Base-by-base conservation (phyloP, 257 asterid genomes). In the Solanum microdontum region DNA sequence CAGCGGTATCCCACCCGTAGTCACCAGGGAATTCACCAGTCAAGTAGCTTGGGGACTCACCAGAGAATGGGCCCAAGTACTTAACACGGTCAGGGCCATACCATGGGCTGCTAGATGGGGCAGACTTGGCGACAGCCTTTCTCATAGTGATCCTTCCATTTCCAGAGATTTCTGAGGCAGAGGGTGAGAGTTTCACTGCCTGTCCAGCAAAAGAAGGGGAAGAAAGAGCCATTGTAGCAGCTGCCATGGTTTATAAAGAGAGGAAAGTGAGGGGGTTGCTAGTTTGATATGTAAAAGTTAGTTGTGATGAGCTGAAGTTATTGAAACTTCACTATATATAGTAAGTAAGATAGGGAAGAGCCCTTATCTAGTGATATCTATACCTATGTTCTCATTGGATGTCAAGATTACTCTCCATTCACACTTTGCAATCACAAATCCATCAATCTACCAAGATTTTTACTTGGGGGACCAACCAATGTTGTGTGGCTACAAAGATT, bases 1-100 rank as follows among this genome's bases (percentile, higher is more conserved):
- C 94, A n/a, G 95, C 95, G 13, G 94, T 94, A 89, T 92, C 94
- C 95, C 97, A 93, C 4, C 96, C 95, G 37, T 93, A 94, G 90
- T 94, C 96, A 30, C 96, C 96, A 2, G 97, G 92, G 91, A 93
- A 93, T 69, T 94, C 96, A 11, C 96, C 94, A 1, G 94, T 92
- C 48, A 94, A 92, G 94, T 94, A 94, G 93, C 94, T 93, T 4
- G 96, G 95, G 64, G 94, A 68, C 86, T 94, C 95, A 21, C 95
- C 95, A 48, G 95, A 94, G 90, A 93, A 92, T 89, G 96, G 96
- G 28, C 97, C 97, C 88, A 94, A 89, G 94, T 94, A 93, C 72
- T 90, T 90, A 39, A 94, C 94, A 33, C 97, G 93, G 92, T 93
- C 94, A 0, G 95, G 94, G 40, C 94, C 97, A 82, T 93, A 94